Percentiles rank a stretch among this genome's conserved stretches.
Conservation (phyloP, 1,139 yeast genomes). For the Suhomyces atakaporum region DNA sequence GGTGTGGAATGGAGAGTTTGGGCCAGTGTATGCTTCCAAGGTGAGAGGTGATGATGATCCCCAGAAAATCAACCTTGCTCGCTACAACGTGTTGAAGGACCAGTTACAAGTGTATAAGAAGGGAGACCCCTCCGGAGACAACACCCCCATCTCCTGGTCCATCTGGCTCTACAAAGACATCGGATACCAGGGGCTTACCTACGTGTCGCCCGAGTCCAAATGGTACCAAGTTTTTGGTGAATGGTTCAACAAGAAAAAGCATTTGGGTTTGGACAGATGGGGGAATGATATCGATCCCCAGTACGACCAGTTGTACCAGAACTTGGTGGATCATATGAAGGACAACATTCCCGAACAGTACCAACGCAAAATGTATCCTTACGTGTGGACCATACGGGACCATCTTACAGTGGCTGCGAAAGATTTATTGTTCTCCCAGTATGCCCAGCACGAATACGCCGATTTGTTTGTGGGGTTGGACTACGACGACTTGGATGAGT, state of each 20-base stretch:
- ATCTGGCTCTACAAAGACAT: constrained; percentile 55
- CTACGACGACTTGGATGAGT: constrained; percentile 46
- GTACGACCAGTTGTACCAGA: constrained; percentile 32
- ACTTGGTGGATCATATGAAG: constrained; percentile 34
- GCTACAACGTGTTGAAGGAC: constrained; percentile 43
- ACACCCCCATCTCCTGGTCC: constrained; percentile 46
- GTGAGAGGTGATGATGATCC: constrained; percentile 41
- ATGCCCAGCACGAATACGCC: constrained; percentile 45
- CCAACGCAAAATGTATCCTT: constrained; percentile 34
- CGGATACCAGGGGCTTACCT: constrained; percentile 50
- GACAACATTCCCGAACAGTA: constrained; percentile 35
- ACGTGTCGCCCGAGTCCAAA: constrained; percentile 42
- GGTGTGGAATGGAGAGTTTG: constrained; percentile 56
- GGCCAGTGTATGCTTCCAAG: constrained; percentile 48
- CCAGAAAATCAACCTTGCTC: constrained; percentile 34
- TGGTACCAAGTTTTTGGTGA: constrained; percentile 42
- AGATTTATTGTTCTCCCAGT: constrained; percentile 44
- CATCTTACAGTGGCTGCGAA: constrained; percentile 38
- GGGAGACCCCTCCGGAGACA: constrained; percentile 50
- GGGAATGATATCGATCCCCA: constrained; percentile 46
- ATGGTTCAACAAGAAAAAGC: constrained; percentile 42
- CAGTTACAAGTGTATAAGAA: constrained; percentile 41
- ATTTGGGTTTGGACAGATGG: constrained; percentile 49
- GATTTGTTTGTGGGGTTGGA: constrained; percentile 39
- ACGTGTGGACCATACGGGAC: constrained; percentile 34